A percentile compares a stretch with the other conserved stretches of the same genome.
Conservation (phyloP, 345 rosid genomes). For the Aquilaria malaccensis region DNA sequence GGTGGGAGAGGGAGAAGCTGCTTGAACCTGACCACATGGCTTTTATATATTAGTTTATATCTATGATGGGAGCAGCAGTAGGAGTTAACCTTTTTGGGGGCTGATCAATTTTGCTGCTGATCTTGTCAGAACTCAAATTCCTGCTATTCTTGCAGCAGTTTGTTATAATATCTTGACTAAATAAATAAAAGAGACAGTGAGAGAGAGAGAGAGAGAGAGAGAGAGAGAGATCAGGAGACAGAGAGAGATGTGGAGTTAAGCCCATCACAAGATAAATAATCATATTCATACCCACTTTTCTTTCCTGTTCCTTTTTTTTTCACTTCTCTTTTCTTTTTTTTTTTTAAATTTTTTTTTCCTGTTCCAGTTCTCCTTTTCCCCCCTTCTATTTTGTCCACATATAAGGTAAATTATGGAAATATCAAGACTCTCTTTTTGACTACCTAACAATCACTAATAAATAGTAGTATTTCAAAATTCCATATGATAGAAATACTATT, state of each 20-base stretch:
- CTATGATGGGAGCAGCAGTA: background rate
- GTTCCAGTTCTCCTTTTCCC: too few relatives aligned
- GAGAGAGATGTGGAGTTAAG: constrained; percentile 7
- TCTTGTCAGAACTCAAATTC: constrained; percentile 21
- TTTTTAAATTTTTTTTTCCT: too few relatives aligned
- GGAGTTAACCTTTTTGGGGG: constrained; percentile 14
- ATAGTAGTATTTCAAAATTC: too few relatives aligned
- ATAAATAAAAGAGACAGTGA: constrained; percentile 1
- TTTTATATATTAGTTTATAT: too few relatives aligned
- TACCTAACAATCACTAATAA: too few relatives aligned
- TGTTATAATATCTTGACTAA: constrained; percentile 1
- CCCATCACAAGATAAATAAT: constrained; percentile 1
- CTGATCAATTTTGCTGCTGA: constrained; percentile 9
- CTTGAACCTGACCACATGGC: too few relatives aligned
- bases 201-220: constrained; percentile 5
- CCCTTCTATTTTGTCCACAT: too few relatives aligned
- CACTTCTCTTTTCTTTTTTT: too few relatives aligned
- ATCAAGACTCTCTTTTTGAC: too few relatives aligned
- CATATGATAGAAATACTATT: too few relatives aligned
- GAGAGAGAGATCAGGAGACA: constrained; percentile 9
- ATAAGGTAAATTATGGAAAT: too few relatives aligned
- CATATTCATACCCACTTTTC: constrained; percentile 8
- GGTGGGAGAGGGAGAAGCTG: too few relatives aligned
- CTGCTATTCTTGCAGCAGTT: constrained; percentile 11
- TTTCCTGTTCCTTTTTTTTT: background rate